These are phyloP conservation scores for Phtheirospermum japonicum DNA, from an alignment of 257 asterid genomes.

Conservation along the genomic window DNA sequence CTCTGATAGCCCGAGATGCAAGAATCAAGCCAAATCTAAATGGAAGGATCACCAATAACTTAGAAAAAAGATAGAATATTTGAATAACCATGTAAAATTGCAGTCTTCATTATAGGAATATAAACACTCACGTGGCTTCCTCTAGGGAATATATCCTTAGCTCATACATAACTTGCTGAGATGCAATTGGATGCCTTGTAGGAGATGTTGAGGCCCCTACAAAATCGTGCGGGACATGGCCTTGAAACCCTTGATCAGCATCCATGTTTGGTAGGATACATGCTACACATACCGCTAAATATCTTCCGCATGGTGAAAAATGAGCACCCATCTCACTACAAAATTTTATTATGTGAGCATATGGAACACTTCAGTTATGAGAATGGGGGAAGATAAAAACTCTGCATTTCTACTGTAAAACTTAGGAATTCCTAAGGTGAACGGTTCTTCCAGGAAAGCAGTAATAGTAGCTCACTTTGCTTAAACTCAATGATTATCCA, in stretches of 20 bases:
- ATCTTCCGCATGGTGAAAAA: conserved; percentile 97
- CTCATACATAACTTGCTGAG: conserved; percentile 93
- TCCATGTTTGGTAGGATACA: conserved; percentile 80
- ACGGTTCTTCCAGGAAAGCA: conserved; percentile 15
- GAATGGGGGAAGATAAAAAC: conserved; percentile 1
- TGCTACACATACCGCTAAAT: conserved; percentile 94
- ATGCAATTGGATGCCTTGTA: conserved; percentile 90
- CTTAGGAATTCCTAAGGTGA: conserved; percentile 19
- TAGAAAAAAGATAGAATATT: conserved; percentile 9
- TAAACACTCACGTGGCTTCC: conserved; percentile 71
- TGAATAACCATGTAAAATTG: conserved; percentile 19
- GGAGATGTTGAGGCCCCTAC: conserved; percentile 85
- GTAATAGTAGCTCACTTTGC: conserved; percentile 5
- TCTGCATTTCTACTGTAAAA: conserved; percentile 2
- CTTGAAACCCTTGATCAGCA: conserved; percentile 67
- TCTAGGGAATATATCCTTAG: conserved; percentile 91
- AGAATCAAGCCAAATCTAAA: conserved; percentile 83
- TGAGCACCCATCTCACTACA: conserved; percentile 97
- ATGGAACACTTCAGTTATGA: conserved; percentile 13
- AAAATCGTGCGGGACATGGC: conserved; percentile 61
- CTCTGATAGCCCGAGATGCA: conserved; percentile 92
- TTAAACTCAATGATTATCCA: conserved; percentile 3
- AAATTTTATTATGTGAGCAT: conserved; percentile 17
- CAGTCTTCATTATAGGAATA: conserved; percentile 14
- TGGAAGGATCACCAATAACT: conserved; percentile 18